These are phyloP conservation scores for Cordyceps tenuipes DNA, from an alignment of 2,329 filamentous ascomycete species.

Conservation along the genomic window DNA sequence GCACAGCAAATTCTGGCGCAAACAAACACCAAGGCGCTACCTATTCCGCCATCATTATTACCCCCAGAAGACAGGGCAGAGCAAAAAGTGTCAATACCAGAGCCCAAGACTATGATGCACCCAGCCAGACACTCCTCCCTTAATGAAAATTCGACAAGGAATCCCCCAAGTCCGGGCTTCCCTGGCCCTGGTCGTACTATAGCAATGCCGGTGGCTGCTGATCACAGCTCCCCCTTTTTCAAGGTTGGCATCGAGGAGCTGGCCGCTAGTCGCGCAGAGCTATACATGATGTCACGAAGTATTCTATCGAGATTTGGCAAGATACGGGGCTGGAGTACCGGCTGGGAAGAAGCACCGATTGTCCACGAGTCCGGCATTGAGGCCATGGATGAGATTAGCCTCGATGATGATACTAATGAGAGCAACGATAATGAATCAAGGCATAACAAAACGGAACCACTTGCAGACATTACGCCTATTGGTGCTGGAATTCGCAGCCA, in stretches of 20 bases:
- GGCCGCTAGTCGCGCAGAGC: slow-evolving; percentile 72
- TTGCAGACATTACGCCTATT: slow-evolving; percentile 17
- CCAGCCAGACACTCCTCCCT: slow-evolving; percentile 58
- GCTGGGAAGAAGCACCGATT: slow-evolving; percentile 57
- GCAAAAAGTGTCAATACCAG: slow-evolving; percentile 53
- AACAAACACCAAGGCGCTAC: slow-evolving; percentile 60
- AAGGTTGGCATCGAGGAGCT: slow-evolving; percentile 70
- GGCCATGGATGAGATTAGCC: slow-evolving; percentile 50
- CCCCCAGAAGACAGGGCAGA: slow-evolving; percentile 41
- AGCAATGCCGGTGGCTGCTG: slow-evolving; percentile 32
- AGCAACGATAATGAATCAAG: slow-evolving; percentile 13
- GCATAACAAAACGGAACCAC: neutral
- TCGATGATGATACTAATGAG: slow-evolving; percentile 35
- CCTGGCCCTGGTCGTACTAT: slow-evolving; percentile 35
- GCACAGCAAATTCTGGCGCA: slow-evolving; percentile 70
- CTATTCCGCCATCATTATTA: slow-evolving; percentile 54
- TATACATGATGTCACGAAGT: slow-evolving; percentile 72
- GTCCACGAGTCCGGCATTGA: slow-evolving; percentile 35
- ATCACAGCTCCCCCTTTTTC: slow-evolving; percentile 38
- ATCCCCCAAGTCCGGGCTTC: slow-evolving; percentile 45
- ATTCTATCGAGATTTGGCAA: slow-evolving; percentile 68
- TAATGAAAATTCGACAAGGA: slow-evolving; percentile 30
- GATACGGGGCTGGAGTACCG: slow-evolving; percentile 65
- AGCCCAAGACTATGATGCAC: slow-evolving; percentile 64
- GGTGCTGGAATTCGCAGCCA: slow-evolving; percentile 33